phyloP scores from a whole-genome alignment of 768 basidiomycete genomes.

The Hemileccinum rubropunctum region DNA sequence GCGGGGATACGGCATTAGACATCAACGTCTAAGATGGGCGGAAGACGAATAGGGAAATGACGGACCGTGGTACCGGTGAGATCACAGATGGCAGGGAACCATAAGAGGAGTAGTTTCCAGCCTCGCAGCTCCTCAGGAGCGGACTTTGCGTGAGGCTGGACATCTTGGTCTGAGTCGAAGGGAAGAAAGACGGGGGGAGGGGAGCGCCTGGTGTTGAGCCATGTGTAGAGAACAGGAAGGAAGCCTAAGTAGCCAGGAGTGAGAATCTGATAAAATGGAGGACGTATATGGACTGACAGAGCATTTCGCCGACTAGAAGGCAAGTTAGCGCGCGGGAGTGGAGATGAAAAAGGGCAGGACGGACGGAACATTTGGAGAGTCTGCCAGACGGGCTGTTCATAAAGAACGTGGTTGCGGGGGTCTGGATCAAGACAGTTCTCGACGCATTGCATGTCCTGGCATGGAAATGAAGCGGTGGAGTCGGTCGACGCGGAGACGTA shows the following conservation, averaged over 20 bases:
- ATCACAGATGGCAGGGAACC: constrained; percentile 88
- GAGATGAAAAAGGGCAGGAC: constrained; percentile 31
- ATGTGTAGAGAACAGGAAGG: constrained; percentile 76
- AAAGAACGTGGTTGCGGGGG: constrained; percentile 62
- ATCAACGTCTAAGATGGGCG: not conserved
- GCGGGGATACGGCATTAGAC: constrained; percentile 10
- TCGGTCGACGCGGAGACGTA: constrained; percentile 21
- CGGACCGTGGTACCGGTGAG: constrained; percentile 87
- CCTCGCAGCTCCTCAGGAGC: constrained; percentile 48
- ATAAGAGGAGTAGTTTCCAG: constrained; percentile 71
- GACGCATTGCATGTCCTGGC: constrained; percentile 96
- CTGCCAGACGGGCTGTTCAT: constrained; percentile 95
- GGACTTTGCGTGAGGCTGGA: constrained; percentile 33
- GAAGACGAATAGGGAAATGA: constrained; percentile 25
- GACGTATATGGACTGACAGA: constrained; percentile 55
- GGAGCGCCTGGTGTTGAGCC: constrained; percentile 48
- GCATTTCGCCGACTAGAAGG: constrained; percentile 84
- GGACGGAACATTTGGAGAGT: constrained; percentile 86
- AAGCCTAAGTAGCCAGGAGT: constrained; percentile 54
- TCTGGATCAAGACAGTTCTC: constrained; percentile 80
- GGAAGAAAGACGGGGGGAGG: constrained; percentile 53
- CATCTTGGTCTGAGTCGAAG: constrained; percentile 46
- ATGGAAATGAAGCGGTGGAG: constrained; percentile 4
- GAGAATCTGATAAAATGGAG: constrained; percentile 17
- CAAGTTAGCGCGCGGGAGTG: constrained; percentile 32